These are phyloP conservation scores for Starmerella apicola DNA, from an alignment of 805 yeast genomes.

Conservation along the genomic window DNA sequence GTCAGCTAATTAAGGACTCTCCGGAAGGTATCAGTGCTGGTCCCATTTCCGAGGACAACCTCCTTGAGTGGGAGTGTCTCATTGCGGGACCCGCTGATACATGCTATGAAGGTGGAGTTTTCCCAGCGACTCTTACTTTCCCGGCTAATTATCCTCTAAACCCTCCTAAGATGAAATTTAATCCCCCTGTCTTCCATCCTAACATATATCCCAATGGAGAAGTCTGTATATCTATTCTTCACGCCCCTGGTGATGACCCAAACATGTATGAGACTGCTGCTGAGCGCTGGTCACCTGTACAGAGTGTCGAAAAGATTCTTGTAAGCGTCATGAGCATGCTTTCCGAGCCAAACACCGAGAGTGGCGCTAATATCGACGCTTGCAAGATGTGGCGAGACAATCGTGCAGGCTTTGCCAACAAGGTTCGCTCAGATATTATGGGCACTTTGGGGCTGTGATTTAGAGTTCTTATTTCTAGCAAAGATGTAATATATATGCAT, in stretches of 20 bases:
- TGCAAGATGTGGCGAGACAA: constrained; percentile 85
- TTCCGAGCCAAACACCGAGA: constrained; percentile 87
- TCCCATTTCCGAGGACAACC: constrained; percentile 61
- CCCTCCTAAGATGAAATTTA: constrained; percentile 65
- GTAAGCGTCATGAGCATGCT: constrained; percentile 90
- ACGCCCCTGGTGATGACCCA: constrained; percentile 96
- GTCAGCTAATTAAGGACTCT: constrained; percentile 70
- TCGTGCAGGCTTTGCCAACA: constrained; percentile 50
- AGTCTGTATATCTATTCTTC: constrained; percentile 89
- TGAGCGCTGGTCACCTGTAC: constrained; percentile 97
- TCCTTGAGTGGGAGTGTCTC: constrained; percentile 74
- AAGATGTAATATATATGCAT: neutral
- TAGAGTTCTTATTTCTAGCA: neutral
- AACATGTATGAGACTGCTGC: constrained; percentile 89
- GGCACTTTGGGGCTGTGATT: constrained; percentile 53
- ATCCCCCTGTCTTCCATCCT: constrained; percentile 81
- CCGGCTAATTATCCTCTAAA: constrained; percentile 73
- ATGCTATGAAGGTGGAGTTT: constrained; percentile 79
- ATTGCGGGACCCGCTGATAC: constrained; percentile 76
- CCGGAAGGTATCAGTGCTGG: constrained; percentile 96
- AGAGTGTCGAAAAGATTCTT: constrained; percentile 91
- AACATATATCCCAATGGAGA: constrained; percentile 88
- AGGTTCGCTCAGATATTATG: constrained; percentile 55
- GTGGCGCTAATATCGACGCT: constrained; percentile 81
- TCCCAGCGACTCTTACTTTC: constrained; percentile 59